phyloP scores from a whole-genome alignment of 257 asterid genomes.

The Salvia splendens region DNA sequence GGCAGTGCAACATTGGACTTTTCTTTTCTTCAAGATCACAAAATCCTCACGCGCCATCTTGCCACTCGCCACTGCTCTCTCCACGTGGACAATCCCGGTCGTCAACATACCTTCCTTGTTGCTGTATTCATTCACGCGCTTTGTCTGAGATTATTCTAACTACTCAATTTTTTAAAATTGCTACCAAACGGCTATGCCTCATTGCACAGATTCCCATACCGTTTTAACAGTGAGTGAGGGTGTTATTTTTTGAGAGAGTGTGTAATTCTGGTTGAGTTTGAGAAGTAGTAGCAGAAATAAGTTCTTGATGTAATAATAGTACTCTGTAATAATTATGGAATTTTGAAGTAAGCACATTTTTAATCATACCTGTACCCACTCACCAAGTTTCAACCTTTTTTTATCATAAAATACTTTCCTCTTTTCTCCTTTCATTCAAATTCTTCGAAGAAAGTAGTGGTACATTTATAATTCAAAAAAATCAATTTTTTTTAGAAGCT shows the following conservation, averaged over 20 bases:
- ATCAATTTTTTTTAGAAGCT: constrained; percentile 16
- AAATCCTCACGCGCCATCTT: constrained; percentile 32
- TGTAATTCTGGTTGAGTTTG: constrained; percentile 6
- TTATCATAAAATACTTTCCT: constrained; percentile 31
- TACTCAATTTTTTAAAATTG: constrained; percentile 27
- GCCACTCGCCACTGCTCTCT: constrained; percentile 10
- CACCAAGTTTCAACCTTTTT: constrained; percentile 38
- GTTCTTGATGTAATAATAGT: constrained; percentile 18
- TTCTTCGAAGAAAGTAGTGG: constrained; percentile 17
- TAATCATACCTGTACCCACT: constrained; percentile 47
- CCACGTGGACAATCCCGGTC: constrained; percentile 13
- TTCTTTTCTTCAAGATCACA: constrained; percentile 34
- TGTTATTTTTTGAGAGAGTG: not conserved
- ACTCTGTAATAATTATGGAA: constrained; percentile 43
- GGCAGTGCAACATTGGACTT: constrained; percentile 56
- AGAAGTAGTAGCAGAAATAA: not conserved
- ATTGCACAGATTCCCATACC: constrained; percentile 47
- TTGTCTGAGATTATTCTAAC: not conserved
- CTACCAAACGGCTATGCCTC: constrained; percentile 50
- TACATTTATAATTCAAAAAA: not conserved
- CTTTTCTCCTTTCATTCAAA: constrained; percentile 35
- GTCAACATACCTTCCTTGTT: not conserved
- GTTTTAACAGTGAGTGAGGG: constrained; percentile 38
- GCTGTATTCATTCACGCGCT: constrained; percentile 33
- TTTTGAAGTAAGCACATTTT: constrained; percentile 45